phyloP scores from a whole-genome alignment of 129 eudicot species.

The Centaurea solstitialis region DNA sequence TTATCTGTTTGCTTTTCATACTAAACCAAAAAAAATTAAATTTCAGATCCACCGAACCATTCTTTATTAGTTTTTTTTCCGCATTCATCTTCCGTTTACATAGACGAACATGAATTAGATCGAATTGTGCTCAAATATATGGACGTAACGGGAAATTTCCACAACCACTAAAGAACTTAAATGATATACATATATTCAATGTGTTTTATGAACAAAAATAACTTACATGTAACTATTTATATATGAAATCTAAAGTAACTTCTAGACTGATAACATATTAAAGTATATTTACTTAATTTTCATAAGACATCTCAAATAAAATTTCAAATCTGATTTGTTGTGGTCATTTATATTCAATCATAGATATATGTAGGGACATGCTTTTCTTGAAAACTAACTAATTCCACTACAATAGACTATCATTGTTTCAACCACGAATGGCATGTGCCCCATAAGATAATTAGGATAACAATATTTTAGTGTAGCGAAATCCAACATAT shows the following conservation, averaged over 20 bases:
- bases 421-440: conserved; percentile 21
- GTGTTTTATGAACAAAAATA: too few relatives aligned
- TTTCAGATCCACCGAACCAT: too few relatives aligned
- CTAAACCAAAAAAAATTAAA: too few relatives aligned
- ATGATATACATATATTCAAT: too few relatives aligned
- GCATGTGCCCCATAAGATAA: neutral
- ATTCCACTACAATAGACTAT: conserved; percentile 21
- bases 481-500: neutral
- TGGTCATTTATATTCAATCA: neutral
- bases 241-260: neutral
- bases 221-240: too few relatives aligned
- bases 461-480: neutral
- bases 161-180: too few relatives aligned
- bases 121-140: too few relatives aligned
- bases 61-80: too few relatives aligned
- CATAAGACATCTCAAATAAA: neutral
- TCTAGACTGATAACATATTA: neutral
- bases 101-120: too few relatives aligned
- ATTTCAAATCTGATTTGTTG: neutral
- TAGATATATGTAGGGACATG: conserved; percentile 1
- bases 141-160: too few relatives aligned
- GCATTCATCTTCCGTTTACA: too few relatives aligned
- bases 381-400: conserved; percentile 22
- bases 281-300: neutral
- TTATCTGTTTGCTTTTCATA: too few relatives aligned